phyloP scores from a whole-genome alignment of 73 alveolate genomes.

The Tetrahymena malaccensis region DNA sequence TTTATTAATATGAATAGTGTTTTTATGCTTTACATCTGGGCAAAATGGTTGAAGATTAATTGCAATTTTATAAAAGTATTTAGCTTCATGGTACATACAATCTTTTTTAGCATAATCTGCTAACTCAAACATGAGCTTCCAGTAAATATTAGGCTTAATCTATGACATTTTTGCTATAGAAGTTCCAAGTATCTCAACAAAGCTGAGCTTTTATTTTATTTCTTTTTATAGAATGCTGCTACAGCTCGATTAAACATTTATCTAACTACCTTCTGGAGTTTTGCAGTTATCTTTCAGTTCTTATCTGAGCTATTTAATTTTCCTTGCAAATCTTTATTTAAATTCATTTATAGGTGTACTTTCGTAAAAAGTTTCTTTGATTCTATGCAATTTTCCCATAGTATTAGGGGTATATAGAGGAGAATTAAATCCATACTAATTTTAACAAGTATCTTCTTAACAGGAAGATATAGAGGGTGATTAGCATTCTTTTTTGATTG shows the following conservation, averaged over 20 bases:
- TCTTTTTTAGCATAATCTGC: background rate
- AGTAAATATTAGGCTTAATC: background rate
- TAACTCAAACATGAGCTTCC: background rate
- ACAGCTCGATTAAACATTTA: background rate
- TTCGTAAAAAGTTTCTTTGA: background rate
- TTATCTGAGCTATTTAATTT: background rate
- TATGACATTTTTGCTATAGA: background rate
- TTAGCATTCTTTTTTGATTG: background rate
- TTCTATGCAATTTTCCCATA: background rate
- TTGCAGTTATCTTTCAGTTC: background rate
- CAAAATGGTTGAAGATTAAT: background rate
- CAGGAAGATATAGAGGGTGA: background rate
- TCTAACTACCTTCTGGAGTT: background rate
- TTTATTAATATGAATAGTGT: background rate
- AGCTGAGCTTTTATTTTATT: background rate
- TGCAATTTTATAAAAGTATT: background rate
- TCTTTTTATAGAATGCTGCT: background rate
- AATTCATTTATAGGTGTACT: background rate
- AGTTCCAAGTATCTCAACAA: background rate
- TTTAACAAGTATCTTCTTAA: background rate
- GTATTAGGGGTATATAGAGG: background rate
- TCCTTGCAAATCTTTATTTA: background rate
- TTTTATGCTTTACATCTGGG: background rate
- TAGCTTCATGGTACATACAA: background rate
- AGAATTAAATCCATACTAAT: background rate